Base-by-base conservation (phyloP, 2,329 filamentous ascomycete species). In the Boeremia lycopersici region DNA sequence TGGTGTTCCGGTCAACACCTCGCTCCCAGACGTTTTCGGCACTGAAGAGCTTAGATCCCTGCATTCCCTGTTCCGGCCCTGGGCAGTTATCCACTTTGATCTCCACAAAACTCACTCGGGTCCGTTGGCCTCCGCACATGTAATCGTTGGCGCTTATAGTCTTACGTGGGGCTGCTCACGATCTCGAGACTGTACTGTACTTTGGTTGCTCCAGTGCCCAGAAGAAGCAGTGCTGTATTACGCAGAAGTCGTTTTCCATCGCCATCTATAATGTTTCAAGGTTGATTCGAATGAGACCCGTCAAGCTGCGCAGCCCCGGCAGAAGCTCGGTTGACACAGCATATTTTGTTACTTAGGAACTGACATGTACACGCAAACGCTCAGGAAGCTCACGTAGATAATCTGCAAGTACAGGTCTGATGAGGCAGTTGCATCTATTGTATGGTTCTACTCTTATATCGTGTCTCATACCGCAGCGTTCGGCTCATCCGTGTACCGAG, bases 401-500 rank as follows among this genome's bases (percentile, higher is more conserved):
- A 19, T 28, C 4, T 34, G 9, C 13, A 6, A 40, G 11, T 9
- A 11, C 9, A 25, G 15, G 2, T 39, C 12, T n/a, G 6, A 25
- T 11, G 8, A 9, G 6, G 23, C 15, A 5, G 17, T 11, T 42
- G 3, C 7, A 23, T 36, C 30, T 6, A 9, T 1, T 8, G 3
- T 42, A 10, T 29, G 6, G 7, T 9, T 38, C 19, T 23, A 10
- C 15, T n/a, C 9, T 10, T 31, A 10, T 11, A 11, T 1, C 2
- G 12, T 42, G 35, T 7, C 47, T 61, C 53, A 71, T 12, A 68
- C 63, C 17, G 34, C 50, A 11, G 60, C 62, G 29, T 60, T 63
- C 28, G 67, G 62, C n/a, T 74, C 63, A 42, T 74, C 72, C 4
- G 54, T 65, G 47, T 75, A 75, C 31, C 60, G 56, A 17, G 62